Evolutionary conservation across 192 early-diverging fungal genomes (phyloP), one percentile per base, ranked within the genome.

Genomic region (Umbelopsis ramanniana): DNA sequence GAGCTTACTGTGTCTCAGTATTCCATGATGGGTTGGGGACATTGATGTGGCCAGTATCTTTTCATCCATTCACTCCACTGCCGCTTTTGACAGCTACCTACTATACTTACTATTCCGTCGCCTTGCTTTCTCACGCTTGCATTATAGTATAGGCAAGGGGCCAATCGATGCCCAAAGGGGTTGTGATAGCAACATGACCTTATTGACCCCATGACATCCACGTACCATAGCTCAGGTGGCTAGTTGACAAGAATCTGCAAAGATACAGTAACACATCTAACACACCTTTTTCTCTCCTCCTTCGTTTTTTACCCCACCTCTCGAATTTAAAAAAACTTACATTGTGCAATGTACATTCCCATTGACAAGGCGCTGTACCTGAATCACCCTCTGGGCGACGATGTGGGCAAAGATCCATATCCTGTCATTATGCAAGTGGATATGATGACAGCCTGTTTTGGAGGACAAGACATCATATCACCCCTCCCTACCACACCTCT

Each of bases 341-440:
- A 26, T 63, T 37, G 1, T n/a, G 11, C 2, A 63, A 63, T 63
- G 57, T 63, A 63, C 33, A 63, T 63, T 63, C 57, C 57, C 17
- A 63, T 63, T 35, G 57, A 63, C 57, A 63, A 63, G 33, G 19
- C 15, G 33, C 19, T 63, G 26, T 63, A 63, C 33, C 57, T 63
- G 33, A 63, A 19, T 63, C 57, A 17, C 33, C 33, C 57, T 19
- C 29, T n/a, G 14, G 33, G 7, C 3, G 57, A 35, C 6, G 29
- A 37, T 63, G 29, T 63, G 6, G 33, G 57, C 11, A 63, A 63
- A 37, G 57, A 63, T 37, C 14, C 57, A 29, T 63, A 37, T 35
- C 57, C 57, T 37, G 57, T 63, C 29, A 63, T 63, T n/a, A 63
- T 63, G 57, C 57, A 63, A 26, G 57, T 63, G 33, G 57, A 63